Evolutionary conservation across 2,329 filamentous ascomycete genomes (phyloP), one percentile per base, ranked within the genome.

Genomic region (Phialophora verrucosa): DNA sequence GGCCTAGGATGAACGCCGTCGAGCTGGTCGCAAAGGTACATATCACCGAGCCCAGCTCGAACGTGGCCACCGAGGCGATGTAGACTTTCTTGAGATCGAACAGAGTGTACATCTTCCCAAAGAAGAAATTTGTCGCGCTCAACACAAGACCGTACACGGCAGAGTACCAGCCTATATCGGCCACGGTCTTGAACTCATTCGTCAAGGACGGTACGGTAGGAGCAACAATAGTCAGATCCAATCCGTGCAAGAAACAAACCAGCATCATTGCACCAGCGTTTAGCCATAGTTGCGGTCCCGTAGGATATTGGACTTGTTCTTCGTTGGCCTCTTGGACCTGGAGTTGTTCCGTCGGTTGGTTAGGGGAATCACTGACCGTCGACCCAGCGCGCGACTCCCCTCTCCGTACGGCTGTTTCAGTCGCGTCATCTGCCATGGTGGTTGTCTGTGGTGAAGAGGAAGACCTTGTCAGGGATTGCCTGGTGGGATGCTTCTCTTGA

Each of bases 31-130:
- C 53, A n/a, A 75, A 72, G 7, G 74, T 78, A 66, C 83, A 84
- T 57, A 85, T 75, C 17, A 82, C 74, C 12, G 78, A 82, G 23
- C 83, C 83, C 60, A 84, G 53, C 70, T 85, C 83, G 73, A 85
- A 85, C 70, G 83, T 79, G 67, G 76, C 71, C 27, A 84, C 74
- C 0, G 80, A 79, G 17, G 69, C 66, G 14, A 84, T 68, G 71
- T 79, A 83, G 44, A 82, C 74, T 76, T 76, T 81, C 73, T 84
- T 85, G 72, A 79, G 72, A 1, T 72, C 73, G 70, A 80, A 82
- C 69, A 78, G 82, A 57, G 78, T 82, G 73, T 80, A 84, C 2
- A 77, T 70, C 62, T 81, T 80, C 3, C 83, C 83, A 70, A 78
- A 80, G 1, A 80, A 77, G 1, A 80, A 77, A 62, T 83, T 79